Conservation (phyloP, 1,284 basidiomycete genomes). For the Puccinia coronata region DNA sequence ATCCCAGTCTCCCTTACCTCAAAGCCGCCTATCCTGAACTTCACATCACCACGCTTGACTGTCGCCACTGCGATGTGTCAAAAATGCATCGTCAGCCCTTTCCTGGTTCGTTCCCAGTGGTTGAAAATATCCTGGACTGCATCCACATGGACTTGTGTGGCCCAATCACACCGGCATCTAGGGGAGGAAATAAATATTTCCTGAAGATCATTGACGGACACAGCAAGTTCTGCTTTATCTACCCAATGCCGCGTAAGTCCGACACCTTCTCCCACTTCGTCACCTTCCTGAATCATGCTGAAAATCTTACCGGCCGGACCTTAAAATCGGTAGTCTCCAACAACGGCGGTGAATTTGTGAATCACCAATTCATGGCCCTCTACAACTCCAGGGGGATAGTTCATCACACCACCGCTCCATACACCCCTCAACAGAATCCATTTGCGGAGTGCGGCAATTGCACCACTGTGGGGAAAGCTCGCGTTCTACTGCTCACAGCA, state of each 20-base stretch:
- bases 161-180: not conserved
- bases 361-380: not conserved
- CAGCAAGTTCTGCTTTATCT: not conserved
- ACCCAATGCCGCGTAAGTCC: not conserved
- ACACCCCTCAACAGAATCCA: constrained; percentile 22
- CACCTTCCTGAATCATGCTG: not conserved
- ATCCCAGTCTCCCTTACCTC: constrained; percentile 1
- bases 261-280: not conserved
- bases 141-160: constrained; percentile 15
- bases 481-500: not conserved
- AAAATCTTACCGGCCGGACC: not conserved
- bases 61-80: not conserved
- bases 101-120: not conserved
- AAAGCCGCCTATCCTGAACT: not conserved
- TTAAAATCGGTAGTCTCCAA: not conserved
- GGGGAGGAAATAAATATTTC: constrained; percentile 7
- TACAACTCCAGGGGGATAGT: not conserved
- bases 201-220: not conserved
- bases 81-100: not conserved
- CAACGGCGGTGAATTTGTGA: not conserved
- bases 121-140: not conserved
- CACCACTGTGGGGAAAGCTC: not conserved
- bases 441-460: constrained; percentile 14
- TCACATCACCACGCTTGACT: not conserved
- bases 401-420: not conserved